Percentiles rank a stretch among this genome's conserved stretches.
phyloP scores from a whole-genome alignment of 805 yeast species.

The Lipomyces orientalis region DNA sequence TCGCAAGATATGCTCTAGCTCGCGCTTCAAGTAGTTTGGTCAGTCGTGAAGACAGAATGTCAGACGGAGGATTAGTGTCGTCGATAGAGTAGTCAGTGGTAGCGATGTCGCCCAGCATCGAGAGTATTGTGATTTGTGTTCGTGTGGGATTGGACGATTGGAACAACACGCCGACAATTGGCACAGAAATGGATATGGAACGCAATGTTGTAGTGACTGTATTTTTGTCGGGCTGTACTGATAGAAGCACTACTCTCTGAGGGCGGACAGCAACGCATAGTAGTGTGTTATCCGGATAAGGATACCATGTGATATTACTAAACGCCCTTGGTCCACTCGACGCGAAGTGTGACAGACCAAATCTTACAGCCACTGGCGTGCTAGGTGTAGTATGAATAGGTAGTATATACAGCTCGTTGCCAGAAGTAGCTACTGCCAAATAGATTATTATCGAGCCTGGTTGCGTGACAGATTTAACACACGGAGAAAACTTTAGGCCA shows the following conservation, averaged over 20 bases:
- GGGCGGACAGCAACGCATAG: constrained; percentile 5
- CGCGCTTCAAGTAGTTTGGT: background rate
- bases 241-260: background rate
- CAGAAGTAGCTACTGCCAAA: constrained; percentile 10
- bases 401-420: background rate
- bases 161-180: background rate
- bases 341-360: background rate
- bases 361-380: background rate
- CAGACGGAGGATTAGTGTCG: background rate
- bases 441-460: background rate
- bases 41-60: background rate
- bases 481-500: constrained; percentile 25
- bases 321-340: background rate
- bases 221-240: background rate
- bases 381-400: background rate
- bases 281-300: background rate
- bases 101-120: constrained; percentile 7
- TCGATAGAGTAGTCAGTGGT: background rate
- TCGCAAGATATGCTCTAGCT: background rate
- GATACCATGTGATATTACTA: background rate
- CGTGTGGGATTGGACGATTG: background rate
- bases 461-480: background rate
- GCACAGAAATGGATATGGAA: constrained; percentile 3
- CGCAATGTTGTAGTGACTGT: background rate
- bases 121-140: background rate